phyloP scores from a whole-genome alignment of 441 rosid genomes.

The Adansonia grandidieri region DNA sequence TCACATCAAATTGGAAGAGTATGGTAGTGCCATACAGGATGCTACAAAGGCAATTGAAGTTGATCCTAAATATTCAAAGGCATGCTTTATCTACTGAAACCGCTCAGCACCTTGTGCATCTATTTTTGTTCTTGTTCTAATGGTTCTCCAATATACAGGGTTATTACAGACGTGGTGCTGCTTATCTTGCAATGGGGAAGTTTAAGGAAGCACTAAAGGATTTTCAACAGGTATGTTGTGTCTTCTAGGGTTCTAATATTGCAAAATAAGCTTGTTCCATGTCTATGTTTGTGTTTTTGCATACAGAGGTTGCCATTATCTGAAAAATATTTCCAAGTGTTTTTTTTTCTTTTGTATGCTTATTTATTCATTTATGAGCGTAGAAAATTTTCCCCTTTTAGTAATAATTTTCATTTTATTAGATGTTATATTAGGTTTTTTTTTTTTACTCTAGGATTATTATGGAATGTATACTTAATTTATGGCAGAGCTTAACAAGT shows the following conservation, averaged over 20 bases:
- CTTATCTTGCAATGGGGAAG: slow-evolving; percentile 95
- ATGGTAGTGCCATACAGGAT: slow-evolving; percentile 96
- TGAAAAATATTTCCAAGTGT: not conserved
- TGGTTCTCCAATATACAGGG: slow-evolving; percentile 55
- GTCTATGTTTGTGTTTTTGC: not conserved
- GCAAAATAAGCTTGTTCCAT: not conserved
- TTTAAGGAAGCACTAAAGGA: slow-evolving; percentile 93
- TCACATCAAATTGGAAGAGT: slow-evolving; percentile 91
- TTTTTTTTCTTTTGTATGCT: not conserved
- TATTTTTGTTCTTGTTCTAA: slow-evolving; percentile 32
- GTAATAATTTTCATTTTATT: not conserved
- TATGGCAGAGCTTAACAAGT: slow-evolving; percentile 14
- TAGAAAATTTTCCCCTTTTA: not conserved
- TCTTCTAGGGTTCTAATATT: slow-evolving; percentile 5
- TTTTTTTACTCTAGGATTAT: not conserved
- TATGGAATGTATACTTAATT: not conserved
- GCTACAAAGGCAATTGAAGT: slow-evolving; percentile 87
- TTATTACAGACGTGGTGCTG: slow-evolving; percentile 95
- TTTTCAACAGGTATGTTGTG: slow-evolving; percentile 77
- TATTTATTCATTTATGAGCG: not conserved
- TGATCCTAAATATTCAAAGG: slow-evolving; percentile 89
- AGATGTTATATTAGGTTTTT: not conserved
- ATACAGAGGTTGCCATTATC: not conserved
- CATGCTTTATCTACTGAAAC: slow-evolving; percentile 26
- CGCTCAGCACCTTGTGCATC: slow-evolving; percentile 5